Conservation (phyloP, 352 stramenopile genomes). For the Globisporangium camurandrum region DNA sequence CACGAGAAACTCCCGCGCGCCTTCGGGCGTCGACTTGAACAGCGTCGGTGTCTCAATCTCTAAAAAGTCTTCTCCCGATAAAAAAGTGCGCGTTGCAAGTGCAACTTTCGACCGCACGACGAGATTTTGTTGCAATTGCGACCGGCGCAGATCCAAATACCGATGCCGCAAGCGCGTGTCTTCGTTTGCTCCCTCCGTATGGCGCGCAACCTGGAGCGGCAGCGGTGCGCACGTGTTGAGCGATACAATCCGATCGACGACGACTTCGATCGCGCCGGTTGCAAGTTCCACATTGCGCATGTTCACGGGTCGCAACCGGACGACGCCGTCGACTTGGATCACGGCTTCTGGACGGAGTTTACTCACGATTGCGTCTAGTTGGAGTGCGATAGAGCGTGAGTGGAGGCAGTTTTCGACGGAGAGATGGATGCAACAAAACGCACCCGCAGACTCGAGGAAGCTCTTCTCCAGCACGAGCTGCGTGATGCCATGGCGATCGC, state of each 20-base stretch:
- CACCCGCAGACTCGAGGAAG: conserved; percentile 30
- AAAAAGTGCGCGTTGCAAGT: conserved; percentile 60
- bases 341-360: conserved; percentile 63
- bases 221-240: conserved; percentile 56
- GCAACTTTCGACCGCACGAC: conserved; percentile 64
- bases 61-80: conserved; percentile 63
- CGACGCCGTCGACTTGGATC: conserved; percentile 50
- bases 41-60: conserved; percentile 87
- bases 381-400: neutral
- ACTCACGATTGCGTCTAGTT: conserved; percentile 30
- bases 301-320: conserved; percentile 43
- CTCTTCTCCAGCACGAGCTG: conserved; percentile 76
- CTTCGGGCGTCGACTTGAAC: conserved; percentile 86
- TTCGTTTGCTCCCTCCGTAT: conserved; percentile 53
- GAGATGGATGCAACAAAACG: conserved; percentile 1
- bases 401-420: neutral
- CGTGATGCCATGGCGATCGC: conserved; percentile 71
- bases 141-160: conserved; percentile 74
- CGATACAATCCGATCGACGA: conserved; percentile 49
- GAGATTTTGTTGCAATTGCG: conserved; percentile 74
- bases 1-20: conserved; percentile 81
- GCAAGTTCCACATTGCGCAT: conserved; percentile 70
- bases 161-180: conserved; percentile 70
- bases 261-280: conserved; percentile 67
- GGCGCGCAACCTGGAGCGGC: conserved; percentile 54